These are phyloP conservation scores for Pseudoscleropodium purum DNA, from an alignment of 225 moss, liverwort and hornwort species.

Conservation along the genomic window DNA sequence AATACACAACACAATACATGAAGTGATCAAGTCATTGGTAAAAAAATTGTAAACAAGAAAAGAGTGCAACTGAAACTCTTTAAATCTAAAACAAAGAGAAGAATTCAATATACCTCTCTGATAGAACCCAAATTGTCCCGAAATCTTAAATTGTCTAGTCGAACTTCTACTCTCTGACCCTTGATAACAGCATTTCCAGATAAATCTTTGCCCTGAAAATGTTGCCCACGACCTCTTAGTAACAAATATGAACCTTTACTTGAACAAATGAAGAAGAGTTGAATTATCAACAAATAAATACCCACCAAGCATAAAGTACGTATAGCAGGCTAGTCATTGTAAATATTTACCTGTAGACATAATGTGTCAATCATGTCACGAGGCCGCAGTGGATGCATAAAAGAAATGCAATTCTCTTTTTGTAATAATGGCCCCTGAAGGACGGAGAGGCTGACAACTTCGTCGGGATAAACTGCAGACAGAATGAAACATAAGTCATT, in stretches of 20 bases:
- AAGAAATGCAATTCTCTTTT: background rate
- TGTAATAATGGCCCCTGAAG: slow-evolving; percentile 19
- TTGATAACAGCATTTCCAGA: slow-evolving; percentile 43
- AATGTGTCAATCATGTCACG: slow-evolving; percentile 27
- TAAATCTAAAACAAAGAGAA: background rate
- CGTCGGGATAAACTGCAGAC: slow-evolving; percentile 43
- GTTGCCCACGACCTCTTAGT: background rate
- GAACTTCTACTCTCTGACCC: slow-evolving; percentile 34
- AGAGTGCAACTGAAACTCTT: background rate
- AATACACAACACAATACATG: background rate
- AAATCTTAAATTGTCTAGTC: slow-evolving; percentile 34
- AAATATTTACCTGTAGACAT: slow-evolving; percentile 34
- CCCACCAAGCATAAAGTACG: background rate
- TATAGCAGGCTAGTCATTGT: background rate
- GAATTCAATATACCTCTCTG: slow-evolving; percentile 26
- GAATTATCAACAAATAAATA: background rate
- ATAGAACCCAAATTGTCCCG: slow-evolving; percentile 13
- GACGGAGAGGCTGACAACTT: slow-evolving; percentile 21
- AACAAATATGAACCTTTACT: background rate
- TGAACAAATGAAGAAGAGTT: background rate
- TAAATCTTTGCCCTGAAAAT: slow-evolving; percentile 39
- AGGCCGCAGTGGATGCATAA: slow-evolving; percentile 33
- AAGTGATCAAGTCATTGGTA: background rate
- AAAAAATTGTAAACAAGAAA: background rate
- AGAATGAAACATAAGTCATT: background rate